A percentile compares a stretch with the other conserved stretches of the same genome.
phyloP scores from a whole-genome alignment of 305 asterid genomes.

The Rubia tinctorum region DNA sequence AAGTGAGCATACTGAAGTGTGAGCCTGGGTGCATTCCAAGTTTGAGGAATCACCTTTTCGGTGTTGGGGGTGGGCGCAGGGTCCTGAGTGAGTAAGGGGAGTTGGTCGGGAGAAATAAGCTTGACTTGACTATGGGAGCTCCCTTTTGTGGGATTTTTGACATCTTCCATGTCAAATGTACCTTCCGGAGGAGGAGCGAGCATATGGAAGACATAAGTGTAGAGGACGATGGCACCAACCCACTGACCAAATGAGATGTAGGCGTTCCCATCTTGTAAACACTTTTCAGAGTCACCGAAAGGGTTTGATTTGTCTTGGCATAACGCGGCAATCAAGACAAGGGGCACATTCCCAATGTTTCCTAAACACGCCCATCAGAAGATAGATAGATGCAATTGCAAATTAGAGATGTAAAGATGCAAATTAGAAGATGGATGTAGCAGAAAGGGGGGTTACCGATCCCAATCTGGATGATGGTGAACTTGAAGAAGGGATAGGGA shows the following conservation, averaged over 20 bases:
- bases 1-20: neutral
- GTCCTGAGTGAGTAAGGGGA: slow-evolving; percentile 66
- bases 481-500: slow-evolving; percentile 90
- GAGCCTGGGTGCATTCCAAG: too few species aligned
- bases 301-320: slow-evolving; percentile 95
- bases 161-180: slow-evolving; percentile 59
- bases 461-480: slow-evolving; percentile 87
- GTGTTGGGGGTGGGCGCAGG: slow-evolving; percentile 36
- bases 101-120: slow-evolving; percentile 52
- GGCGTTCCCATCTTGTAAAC: slow-evolving; percentile 96
- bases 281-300: slow-evolving; percentile 71
- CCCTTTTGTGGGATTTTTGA: slow-evolving; percentile 42
- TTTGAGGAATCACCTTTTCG: slow-evolving; percentile 49
- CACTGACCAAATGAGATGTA: slow-evolving; percentile 99
- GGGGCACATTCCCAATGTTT: slow-evolving; percentile 98
- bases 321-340: slow-evolving; percentile 89
- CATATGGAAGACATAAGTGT: slow-evolving; percentile 95
- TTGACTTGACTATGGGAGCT: slow-evolving; percentile 26
- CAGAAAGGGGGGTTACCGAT: too few species aligned
- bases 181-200: slow-evolving; percentile 96
- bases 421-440: too few species aligned
- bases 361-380: too few species aligned
- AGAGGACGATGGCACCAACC: slow-evolving; percentile 97
- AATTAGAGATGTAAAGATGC: too few species aligned
- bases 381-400: too few species aligned